Conservation (phyloP, 345 rosid genomes). For the Hibiscus tridactylites region DNA sequence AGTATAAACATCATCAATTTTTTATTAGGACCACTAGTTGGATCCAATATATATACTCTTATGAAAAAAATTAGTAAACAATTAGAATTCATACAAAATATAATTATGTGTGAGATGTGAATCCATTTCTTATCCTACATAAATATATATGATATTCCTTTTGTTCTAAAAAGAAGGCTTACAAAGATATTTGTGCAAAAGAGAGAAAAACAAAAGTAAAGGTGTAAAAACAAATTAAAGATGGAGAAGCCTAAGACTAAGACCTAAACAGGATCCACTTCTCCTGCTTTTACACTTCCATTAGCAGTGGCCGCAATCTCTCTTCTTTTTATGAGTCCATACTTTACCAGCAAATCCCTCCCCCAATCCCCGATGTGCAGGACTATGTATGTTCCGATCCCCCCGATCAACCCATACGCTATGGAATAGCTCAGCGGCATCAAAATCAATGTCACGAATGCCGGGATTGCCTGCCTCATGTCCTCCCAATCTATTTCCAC, state of each 20-base stretch:
- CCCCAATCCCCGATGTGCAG: conserved; percentile 76
- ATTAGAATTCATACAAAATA: too few relatives aligned
- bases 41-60: too few relatives aligned
- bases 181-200: not conserved
- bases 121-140: not conserved
- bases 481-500: conserved; percentile 88
- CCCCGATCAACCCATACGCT: conserved; percentile 83
- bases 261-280: conserved; percentile 13
- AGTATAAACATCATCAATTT: too few relatives aligned
- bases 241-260: not conserved
- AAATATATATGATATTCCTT: not conserved
- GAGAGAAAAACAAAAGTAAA: not conserved
- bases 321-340: conserved; percentile 33
- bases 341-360: conserved; percentile 25
- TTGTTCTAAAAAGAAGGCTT: not conserved
- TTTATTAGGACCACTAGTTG: too few relatives aligned
- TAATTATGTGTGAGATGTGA: not conserved
- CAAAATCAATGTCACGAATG: conserved; percentile 65
- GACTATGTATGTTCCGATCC: conserved; percentile 71
- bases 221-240: not conserved
- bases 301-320: conserved; percentile 11
- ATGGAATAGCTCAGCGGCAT: conserved; percentile 87
- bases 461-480: conserved; percentile 90
- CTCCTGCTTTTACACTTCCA: conserved; percentile 25
- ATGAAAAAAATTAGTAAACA: too few relatives aligned